Conservation (phyloP, 2,329 filamentous ascomycete genomes). For the Paraconiothyrium brasiliense region DNA sequence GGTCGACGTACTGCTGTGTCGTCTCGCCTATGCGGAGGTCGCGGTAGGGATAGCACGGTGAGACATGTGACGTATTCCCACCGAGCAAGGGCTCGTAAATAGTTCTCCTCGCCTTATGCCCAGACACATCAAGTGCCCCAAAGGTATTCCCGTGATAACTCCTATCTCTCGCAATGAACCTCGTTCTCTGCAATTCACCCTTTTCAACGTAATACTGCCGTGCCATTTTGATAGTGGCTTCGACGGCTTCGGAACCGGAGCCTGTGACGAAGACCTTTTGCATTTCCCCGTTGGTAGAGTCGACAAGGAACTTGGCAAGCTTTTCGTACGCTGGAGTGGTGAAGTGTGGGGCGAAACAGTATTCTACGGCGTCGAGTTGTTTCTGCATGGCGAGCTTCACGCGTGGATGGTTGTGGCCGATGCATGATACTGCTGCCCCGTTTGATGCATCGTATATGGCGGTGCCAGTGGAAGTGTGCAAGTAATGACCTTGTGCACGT, state of each 20-base stretch:
- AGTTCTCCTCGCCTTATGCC: constrained; percentile 66
- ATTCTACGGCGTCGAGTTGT: constrained; percentile 33
- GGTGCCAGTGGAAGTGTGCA: neutral
- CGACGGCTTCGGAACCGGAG: constrained; percentile 62
- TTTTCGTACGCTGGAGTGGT: constrained; percentile 59
- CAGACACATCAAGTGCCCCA: constrained; percentile 70
- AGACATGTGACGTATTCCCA: constrained; percentile 67
- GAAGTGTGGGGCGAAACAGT: constrained; percentile 67
- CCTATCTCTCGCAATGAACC: constrained; percentile 69
- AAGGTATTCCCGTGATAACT: constrained; percentile 76
- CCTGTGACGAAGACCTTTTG: constrained; percentile 64
- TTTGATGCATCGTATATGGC: constrained; percentile 69
- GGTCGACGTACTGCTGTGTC: constrained; percentile 65
- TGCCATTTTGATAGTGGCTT: constrained; percentile 60
- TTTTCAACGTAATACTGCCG: constrained; percentile 64
- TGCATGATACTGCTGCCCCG: constrained; percentile 75
- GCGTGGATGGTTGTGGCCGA: constrained; percentile 72
- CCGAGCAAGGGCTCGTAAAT: constrained; percentile 69
- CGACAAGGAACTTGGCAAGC: constrained; percentile 57
- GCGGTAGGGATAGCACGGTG: constrained; percentile 72
- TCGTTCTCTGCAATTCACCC: constrained; percentile 58
- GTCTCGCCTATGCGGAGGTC: constrained; percentile 62
- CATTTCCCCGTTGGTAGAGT: constrained; percentile 61
- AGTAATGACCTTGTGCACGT: neutral
- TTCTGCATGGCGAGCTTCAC: constrained; percentile 66